phyloP scores from a whole-genome alignment of 164 flowering plant genomes.

The Liriodendron chinense region DNA sequence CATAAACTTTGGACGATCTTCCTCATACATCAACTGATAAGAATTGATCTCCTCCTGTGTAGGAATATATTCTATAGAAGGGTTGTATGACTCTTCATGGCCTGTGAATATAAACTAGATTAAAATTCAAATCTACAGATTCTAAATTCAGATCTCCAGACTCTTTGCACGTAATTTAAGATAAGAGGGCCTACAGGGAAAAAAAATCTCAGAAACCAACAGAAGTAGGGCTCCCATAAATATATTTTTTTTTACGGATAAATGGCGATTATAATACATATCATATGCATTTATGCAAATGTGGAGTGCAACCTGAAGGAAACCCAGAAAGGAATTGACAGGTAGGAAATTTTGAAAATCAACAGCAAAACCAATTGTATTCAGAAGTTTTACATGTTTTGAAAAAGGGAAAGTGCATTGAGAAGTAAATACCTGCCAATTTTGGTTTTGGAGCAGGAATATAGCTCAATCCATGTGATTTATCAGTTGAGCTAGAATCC shows the following conservation, averaged over 20 bases:
- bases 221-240: not conserved
- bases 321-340: not conserved
- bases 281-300: not conserved
- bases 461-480: slow-evolving; percentile 53
- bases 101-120: slow-evolving; percentile 37
- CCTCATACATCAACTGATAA: slow-evolving; percentile 84
- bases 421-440: slow-evolving; percentile 54
- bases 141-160: not conserved
- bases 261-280: not conserved
- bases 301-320: not conserved
- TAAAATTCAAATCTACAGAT: not conserved
- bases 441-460: slow-evolving; percentile 91
- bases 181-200: too few relatives aligned
- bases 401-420: not conserved
- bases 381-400: not conserved
- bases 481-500: slow-evolving; percentile 60
- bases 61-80: slow-evolving; percentile 89
- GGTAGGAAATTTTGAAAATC: not conserved
- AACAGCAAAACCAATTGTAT: not conserved
- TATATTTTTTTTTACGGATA: not conserved
- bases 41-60: slow-evolving; percentile 87
- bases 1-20: slow-evolving; percentile 91
- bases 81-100: slow-evolving; percentile 91
- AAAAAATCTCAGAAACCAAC: too few relatives aligned
- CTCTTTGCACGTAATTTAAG: not conserved